phyloP scores from a whole-genome alignment of 208 protist species.

The Tritrichomonas foetus region DNA sequence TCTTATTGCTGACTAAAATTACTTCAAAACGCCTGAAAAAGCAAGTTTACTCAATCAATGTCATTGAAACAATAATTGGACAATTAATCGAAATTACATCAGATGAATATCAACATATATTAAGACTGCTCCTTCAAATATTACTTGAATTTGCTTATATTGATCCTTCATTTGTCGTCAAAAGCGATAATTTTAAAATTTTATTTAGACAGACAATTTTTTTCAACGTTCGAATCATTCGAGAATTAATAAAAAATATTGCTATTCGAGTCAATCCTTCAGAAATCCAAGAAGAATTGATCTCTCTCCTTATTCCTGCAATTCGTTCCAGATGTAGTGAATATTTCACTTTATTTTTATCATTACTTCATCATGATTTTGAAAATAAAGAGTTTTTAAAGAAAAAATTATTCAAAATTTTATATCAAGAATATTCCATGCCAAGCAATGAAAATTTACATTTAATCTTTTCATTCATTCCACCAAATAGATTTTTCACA shows the following conservation, averaged over 20 bases:
- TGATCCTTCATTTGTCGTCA: too few relatives aligned
- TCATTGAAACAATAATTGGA: too few relatives aligned
- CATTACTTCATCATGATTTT: background rate
- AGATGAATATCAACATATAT: too few relatives aligned
- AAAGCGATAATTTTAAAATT: background rate
- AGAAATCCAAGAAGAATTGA: background rate
- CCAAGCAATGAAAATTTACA: background rate
- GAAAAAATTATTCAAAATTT: background rate
- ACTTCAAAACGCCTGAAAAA: too few relatives aligned
- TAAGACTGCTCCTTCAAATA: too few relatives aligned
- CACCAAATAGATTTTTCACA: background rate
- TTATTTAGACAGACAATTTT: background rate
- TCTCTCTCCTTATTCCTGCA: background rate
- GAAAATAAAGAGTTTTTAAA: background rate
- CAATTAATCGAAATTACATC: too few relatives aligned
- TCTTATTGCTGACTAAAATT: too few relatives aligned
- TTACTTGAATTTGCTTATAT: too few relatives aligned
- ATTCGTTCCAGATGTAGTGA: background rate
- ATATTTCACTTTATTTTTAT: background rate
- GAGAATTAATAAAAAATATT: background rate
- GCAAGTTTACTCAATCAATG: too few relatives aligned
- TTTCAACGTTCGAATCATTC: background rate
- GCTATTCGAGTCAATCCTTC: too few relatives aligned
- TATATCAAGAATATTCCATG: background rate
- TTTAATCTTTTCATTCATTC: too few relatives aligned